phyloP scores from a whole-genome alignment of 75 land plant genomes.

The Cupressus sempervirens region DNA sequence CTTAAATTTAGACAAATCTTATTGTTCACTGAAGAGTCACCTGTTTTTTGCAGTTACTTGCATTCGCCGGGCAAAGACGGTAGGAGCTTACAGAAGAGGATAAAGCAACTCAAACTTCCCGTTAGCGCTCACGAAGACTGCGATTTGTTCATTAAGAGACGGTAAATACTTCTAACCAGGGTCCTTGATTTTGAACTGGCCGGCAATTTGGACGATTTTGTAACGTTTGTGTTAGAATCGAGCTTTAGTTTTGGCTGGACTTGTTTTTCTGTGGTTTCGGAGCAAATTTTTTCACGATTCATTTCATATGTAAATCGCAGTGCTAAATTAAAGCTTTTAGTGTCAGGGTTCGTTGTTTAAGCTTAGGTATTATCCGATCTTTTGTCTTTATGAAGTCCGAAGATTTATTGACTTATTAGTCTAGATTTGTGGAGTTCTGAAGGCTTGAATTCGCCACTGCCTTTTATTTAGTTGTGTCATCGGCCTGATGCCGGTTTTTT shows the following conservation, averaged over 20 bases:
- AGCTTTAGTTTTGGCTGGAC: neutral
- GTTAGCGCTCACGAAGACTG: neutral
- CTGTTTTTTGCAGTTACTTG: neutral
- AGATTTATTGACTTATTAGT: neutral
- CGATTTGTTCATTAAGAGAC: neutral
- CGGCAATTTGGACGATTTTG: neutral
- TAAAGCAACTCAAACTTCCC: neutral
- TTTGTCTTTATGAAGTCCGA: neutral
- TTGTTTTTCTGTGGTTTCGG: neutral
- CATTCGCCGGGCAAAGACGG: neutral
- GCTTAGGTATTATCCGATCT: constrained; percentile 1
- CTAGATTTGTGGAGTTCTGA: neutral
- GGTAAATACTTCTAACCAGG: neutral
- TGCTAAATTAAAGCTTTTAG: neutral
- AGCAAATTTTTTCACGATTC: neutral
- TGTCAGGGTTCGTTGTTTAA: neutral
- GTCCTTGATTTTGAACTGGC: neutral
- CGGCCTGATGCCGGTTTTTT: no score
- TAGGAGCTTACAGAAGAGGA: neutral
- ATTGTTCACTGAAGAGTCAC: neutral
- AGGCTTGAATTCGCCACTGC: neutral
- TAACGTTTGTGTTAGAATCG: neutral
- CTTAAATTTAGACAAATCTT: neutral
- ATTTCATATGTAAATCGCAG: neutral
- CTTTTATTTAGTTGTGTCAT: neutral